Evolutionary conservation across 345 rosid species (phyloP).

Genomic region (Hypericum perforatum): DNA sequence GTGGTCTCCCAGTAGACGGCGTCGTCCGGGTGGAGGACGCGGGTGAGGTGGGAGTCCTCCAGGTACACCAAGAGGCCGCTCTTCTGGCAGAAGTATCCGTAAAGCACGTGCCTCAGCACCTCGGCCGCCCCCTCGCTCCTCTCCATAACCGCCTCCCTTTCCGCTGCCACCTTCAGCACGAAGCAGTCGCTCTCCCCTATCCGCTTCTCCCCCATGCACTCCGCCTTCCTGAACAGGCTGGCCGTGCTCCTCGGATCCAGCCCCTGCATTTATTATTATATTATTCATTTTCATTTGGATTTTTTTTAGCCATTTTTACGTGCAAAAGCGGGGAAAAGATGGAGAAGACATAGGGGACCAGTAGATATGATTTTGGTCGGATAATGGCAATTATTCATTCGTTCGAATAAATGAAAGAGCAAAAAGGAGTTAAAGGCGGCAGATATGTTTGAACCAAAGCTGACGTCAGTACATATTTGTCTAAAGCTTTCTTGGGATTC

Average conservation of each 20-base stretch:
- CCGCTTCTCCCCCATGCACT: conserved; percentile 73
- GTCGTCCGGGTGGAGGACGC: conserved; percentile 54
- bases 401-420: too few relatives aligned
- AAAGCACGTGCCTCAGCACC: conserved; percentile 75
- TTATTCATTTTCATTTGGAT: not conserved
- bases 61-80: conserved; percentile 72
- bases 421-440: too few relatives aligned
- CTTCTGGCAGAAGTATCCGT: conserved; percentile 89
- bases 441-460: too few relatives aligned
- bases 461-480: too few relatives aligned
- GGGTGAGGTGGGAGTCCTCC: conserved; percentile 84
- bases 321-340: too few relatives aligned
- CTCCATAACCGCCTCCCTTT: conserved; percentile 56
- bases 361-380: too few relatives aligned
- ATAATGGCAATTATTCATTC: too few relatives aligned
- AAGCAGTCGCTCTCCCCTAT: conserved; percentile 86
- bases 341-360: too few relatives aligned
- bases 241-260: conserved; percentile 85
- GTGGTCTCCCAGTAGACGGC: conserved; percentile 87
- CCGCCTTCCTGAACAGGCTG: conserved; percentile 59
- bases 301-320: too few relatives aligned
- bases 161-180: conserved; percentile 80
- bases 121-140: conserved; percentile 85
- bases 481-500: too few relatives aligned
- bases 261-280: conserved; percentile 38